Evolutionary conservation across 108 stramenopile genomes (phyloP), one percentile per base, ranked within the genome.

Genomic region (Cyclotella sp.): DNA sequence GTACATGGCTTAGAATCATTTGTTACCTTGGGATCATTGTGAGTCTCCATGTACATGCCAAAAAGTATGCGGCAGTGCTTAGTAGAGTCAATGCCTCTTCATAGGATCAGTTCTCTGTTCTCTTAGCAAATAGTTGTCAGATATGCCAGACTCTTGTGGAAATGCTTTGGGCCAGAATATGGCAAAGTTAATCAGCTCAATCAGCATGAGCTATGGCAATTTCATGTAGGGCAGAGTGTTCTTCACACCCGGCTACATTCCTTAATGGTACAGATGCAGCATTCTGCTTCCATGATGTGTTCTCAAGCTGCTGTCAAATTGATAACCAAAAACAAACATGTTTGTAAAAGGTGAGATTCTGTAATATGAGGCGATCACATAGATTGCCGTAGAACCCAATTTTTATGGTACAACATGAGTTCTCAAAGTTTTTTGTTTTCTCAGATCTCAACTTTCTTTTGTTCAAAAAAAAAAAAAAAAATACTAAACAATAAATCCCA

Each of bases 21-120:
- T 21, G 15, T n/a, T 9, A 22, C 28, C 29, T 70, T 55, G 43
- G 75, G 60, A 55, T 80, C 79, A 42, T 84, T 83, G 44, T 77
- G 76, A 1, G 59, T 71, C 34, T 88, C 74, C 3, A 68, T 51
- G 63, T 85, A 88, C 27, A 42, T 19, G 14, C 81, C 87, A 30
- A 78, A 87, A 40, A 66, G 68, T 0, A 78, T 46, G 8, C 40
- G n/a, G 42, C 78, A 76, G 41, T 83, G 82, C 21, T 70, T 61
- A 1, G 12, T 66, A 19, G 45, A 58, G 28, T 82, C 76, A 53
- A 72, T 39, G 2, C 68, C 18, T 10, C 46, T 29, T 10, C 24
- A 9, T n/a, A n/a, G n/a, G n/a, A n/a, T n/a, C n/a, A n/a, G n/a
- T n/a, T n/a, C n/a, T n/a, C n/a, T n/a, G n/a, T n/a, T n/a, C n/a